These are phyloP conservation scores for Graphilbum ipis-grandicollis DNA, from an alignment of 2,329 filamentous ascomycete genomes.

Conservation along the genomic window DNA sequence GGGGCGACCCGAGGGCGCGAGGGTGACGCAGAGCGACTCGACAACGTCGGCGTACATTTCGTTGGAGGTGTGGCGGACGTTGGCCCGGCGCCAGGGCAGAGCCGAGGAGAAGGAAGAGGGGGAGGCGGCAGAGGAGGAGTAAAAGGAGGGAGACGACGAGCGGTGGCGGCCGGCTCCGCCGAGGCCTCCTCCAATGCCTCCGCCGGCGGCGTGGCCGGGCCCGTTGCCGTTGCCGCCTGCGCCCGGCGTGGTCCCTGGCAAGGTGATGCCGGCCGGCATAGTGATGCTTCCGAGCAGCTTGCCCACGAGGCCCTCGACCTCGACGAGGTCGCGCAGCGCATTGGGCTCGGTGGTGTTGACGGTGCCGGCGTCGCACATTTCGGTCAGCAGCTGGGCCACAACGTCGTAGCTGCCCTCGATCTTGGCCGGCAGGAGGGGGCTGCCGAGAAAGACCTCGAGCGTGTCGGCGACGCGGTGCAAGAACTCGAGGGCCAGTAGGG, in stretches of 20 bases:
- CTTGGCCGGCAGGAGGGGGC: conserved; percentile 69
- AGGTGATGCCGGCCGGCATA: conserved; percentile 42
- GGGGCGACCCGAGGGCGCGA: conserved; percentile 78
- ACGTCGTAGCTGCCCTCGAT: conserved; percentile 87
- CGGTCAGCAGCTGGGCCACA: conserved; percentile 75
- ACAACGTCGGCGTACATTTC: conserved; percentile 94
- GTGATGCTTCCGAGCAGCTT: conserved; percentile 79
- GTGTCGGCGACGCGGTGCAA: conserved; percentile 84
- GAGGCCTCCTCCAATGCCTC: conserved; percentile 1
- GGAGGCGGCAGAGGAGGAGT: conserved; percentile 13
- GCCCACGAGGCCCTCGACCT: conserved; percentile 78
- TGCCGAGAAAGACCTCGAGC: conserved; percentile 84
- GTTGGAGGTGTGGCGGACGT: conserved; percentile 90
- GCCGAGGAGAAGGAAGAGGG: conserved; percentile 22
- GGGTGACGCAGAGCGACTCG: conserved; percentile 71
- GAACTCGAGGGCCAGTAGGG: conserved; percentile 82
- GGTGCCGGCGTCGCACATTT: conserved; percentile 93
- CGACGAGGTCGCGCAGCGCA: conserved; percentile 75
- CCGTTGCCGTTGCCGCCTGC: too few species aligned
- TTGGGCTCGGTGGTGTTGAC: conserved; percentile 83
- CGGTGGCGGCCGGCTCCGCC: not conserved
- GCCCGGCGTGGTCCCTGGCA: too few species aligned
- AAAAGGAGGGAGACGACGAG: not conserved
- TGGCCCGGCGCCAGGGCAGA: conserved; percentile 76
- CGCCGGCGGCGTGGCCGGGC: conserved; percentile 3